Base-by-base conservation (phyloP, 2,329 filamentous ascomycete genomes). In the Fusarium longipes region DNA sequence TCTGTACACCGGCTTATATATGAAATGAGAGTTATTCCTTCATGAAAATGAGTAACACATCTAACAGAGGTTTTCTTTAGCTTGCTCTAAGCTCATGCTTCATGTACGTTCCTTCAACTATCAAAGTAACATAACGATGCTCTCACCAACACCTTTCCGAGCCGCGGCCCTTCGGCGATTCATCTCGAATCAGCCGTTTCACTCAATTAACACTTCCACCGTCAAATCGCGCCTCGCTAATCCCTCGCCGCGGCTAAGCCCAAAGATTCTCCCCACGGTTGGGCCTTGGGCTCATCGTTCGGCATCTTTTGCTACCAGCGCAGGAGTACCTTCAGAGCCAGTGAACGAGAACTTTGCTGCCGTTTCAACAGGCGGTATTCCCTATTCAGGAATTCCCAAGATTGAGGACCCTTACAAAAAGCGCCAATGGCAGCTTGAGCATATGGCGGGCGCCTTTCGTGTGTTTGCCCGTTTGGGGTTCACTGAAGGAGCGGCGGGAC, bases 401-500 rank as follows among this genome's bases (percentile, higher is more conserved):
- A 88, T 88, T 71, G 76, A 81, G 6, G 80, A 82, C 24, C 82
- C 58, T 85, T 85, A 77, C 33, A 57, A 72, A 33, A 73, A 77
- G 43, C 73, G 77, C 0, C 67, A 68, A 57, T 80, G 77, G 75
- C 76, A 78, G 59, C 68, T 79, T 5, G 72, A 83, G 17, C 78
- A 83, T 44, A 77, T 84, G 72, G 82, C 79, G 0, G 76, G 78
- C 7, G 82, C 83, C 1, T 84, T 84, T 58, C 78, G 83, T 25
- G 78, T 83, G 8, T 84, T 84, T 73, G 79, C 80, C 1, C 79
- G 81, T 32, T 70, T 80, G 43, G 82, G 82, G 9, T 84, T 78
- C 75, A 86, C 84, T 0, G 88, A 91, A 74, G 89, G 89, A 38
- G 88, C 89, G 76, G 81, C 81, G 15, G 89, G 89, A 1, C 89